Conservation (phyloP, 495 filamentous ascomycete genomes). For the Neurospora africana region DNA sequence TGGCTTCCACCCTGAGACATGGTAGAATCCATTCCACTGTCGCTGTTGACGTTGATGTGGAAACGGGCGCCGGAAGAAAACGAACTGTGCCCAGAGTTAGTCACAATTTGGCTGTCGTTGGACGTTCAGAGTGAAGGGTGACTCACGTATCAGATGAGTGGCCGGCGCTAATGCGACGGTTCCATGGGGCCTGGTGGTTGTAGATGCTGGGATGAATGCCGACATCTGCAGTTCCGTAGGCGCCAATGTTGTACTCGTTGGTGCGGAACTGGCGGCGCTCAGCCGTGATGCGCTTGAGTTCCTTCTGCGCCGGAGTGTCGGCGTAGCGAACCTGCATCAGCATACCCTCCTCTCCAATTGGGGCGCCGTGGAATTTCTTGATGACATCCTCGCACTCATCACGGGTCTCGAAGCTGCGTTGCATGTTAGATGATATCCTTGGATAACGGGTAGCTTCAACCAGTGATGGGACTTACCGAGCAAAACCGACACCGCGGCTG, state of each 20-base stretch:
- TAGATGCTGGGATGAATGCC: conserved; percentile 37
- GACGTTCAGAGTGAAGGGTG: background rate
- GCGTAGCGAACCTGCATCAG: conserved; percentile 91
- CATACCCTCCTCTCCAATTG: conserved; percentile 59
- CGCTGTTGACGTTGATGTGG: conserved; percentile 6
- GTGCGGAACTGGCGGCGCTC: conserved; percentile 87
- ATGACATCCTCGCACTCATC: conserved; percentile 83
- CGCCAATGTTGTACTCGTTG: conserved; percentile 78
- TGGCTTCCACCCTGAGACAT: conserved; percentile 10
- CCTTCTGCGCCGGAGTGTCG: conserved; percentile 91
- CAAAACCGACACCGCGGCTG: conserved; percentile 95
- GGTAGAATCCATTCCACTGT: conserved; percentile 8
- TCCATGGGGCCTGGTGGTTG: conserved; percentile 22
- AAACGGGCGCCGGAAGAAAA: conserved; percentile 18
- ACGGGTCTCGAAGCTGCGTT: conserved; percentile 67
- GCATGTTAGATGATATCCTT: conserved; percentile 13
- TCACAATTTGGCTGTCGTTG: background rate
- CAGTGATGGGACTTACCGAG: conserved; percentile 52
- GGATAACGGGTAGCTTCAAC: background rate
- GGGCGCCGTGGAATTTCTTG: conserved; percentile 64
- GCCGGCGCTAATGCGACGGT: conserved; percentile 15
- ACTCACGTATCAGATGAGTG: conserved; percentile 16
- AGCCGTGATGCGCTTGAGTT: conserved; percentile 86
- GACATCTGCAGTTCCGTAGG: conserved; percentile 45
- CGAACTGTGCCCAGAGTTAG: conserved; percentile 14